phyloP scores from a whole-genome alignment of 192 early-diverging fungal species.

The Gonapodya prolifera region DNA sequence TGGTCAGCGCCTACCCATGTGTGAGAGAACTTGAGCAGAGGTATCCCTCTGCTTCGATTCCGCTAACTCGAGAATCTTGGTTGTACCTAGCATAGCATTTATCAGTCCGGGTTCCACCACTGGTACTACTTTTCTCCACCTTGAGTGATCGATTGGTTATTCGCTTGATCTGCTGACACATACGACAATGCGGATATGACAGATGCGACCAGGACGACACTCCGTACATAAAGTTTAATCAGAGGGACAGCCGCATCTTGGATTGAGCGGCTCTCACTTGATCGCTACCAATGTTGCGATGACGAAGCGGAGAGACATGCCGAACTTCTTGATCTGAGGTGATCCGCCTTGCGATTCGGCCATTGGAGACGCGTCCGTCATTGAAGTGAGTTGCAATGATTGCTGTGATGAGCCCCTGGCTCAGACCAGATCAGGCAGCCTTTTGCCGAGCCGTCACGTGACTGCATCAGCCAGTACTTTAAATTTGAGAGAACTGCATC shows the following conservation, averaged over 20 bases:
- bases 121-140: neutral
- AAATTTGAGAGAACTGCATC: neutral
- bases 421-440: neutral
- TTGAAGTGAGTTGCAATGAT: slow-evolving; percentile 1
- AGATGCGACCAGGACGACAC: neutral
- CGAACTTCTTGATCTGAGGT: neutral
- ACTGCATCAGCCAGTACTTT: neutral
- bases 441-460: neutral
- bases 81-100: neutral
- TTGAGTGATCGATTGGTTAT: neutral
- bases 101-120: neutral
- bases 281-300: neutral
- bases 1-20: neutral
- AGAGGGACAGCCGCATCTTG: neutral
- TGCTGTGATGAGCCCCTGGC: neutral
- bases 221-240: neutral
- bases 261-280: neutral
- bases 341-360: neutral
- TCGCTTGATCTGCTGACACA: neutral
- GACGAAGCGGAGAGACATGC: neutral
- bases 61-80: neutral
- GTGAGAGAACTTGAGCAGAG: neutral
- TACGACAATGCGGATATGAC: neutral
- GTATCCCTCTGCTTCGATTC: neutral
- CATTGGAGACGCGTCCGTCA: neutral